A percentile compares a stretch with the other conserved stretches of the same genome.
Conservation (phyloP, 441 rosid species). For the Croton setiger region DNA sequence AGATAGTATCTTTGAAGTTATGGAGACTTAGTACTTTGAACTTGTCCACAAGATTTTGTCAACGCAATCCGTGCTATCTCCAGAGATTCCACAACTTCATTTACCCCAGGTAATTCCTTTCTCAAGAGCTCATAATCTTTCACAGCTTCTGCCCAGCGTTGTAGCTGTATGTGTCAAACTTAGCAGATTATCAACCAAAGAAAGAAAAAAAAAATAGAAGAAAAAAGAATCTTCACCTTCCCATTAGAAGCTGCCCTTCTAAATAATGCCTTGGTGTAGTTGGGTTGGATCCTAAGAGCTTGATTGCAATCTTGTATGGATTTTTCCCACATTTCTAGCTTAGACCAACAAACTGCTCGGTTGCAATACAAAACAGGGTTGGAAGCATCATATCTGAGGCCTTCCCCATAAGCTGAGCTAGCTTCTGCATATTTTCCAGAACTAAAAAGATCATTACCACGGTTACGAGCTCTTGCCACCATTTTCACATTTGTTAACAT, state of each 20-base stretch:
- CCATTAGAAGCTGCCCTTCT: constrained; percentile 67
- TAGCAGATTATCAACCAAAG: background rate
- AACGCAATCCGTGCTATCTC: constrained; percentile 60
- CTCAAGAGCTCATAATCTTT: constrained; percentile 70
- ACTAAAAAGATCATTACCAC: constrained; percentile 71
- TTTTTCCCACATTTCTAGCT: constrained; percentile 64
- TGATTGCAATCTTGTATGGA: constrained; percentile 65
- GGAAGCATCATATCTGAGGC: constrained; percentile 62
- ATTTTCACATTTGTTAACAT: constrained; percentile 51
- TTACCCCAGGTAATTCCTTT: constrained; percentile 61
- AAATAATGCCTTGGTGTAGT: constrained; percentile 66
- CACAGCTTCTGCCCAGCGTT: constrained; percentile 70
- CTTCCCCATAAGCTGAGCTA: constrained; percentile 70
- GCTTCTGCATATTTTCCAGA: constrained; percentile 59
- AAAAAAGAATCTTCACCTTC: constrained; percentile 41
- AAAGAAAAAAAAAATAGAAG: background rate
- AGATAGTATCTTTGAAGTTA: constrained; percentile 61
- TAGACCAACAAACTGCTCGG: constrained; percentile 72
- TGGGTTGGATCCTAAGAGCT: constrained; percentile 58
- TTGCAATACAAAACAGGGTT: constrained; percentile 58
- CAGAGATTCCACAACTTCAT: constrained; percentile 64
- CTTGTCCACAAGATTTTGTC: constrained; percentile 71
- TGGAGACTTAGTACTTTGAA: constrained; percentile 50
- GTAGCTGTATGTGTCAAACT: constrained; percentile 34
- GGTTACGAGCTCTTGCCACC: constrained; percentile 65